Evolutionary conservation across 2,329 filamentous ascomycete genomes (phyloP).

Genomic region (Aspergillus costaricaensis): DNA sequence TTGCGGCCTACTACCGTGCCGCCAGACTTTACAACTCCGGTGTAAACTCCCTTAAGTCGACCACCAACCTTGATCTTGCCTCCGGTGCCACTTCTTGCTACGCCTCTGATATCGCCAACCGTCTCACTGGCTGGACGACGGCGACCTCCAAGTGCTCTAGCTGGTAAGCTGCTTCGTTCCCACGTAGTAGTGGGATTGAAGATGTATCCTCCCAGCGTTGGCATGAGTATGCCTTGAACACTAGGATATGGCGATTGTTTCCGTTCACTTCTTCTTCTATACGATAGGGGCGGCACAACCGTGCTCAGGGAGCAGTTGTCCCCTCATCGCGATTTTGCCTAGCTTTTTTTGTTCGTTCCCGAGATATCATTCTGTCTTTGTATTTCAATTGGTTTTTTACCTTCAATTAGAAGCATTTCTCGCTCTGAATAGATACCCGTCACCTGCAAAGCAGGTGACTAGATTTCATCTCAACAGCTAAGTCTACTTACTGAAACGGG

Average conservation of each 20-base stretch:
- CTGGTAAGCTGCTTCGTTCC: background rate
- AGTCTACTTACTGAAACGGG: too few relatives aligned
- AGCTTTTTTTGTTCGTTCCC: background rate
- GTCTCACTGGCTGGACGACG: conserved; percentile 28
- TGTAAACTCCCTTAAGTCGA: conserved; percentile 25
- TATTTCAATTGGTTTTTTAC: background rate
- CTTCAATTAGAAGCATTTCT: background rate
- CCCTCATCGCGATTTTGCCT: background rate
- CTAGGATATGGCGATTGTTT: too few relatives aligned
- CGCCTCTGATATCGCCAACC: conserved; percentile 32
- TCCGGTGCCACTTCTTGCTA: conserved; percentile 31
- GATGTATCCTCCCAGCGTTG: background rate
- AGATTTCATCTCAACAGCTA: too few relatives aligned
- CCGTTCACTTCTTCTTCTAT: too few relatives aligned
- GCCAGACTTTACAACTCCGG: conserved; percentile 48
- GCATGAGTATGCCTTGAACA: background rate
- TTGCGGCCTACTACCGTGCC: conserved; percentile 33
- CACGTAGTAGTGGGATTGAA: background rate
- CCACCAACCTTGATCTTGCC: conserved; percentile 33
- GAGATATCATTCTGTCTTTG: background rate
- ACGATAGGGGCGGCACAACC: background rate
- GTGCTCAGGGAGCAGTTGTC: background rate
- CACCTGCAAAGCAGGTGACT: too few relatives aligned
- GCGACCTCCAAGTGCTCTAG: conserved; percentile 18
- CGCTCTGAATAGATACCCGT: background rate